A percentile compares a stretch with the other conserved stretches of the same genome.
Conservation (phyloP, 345 rosid species). For the Leavenworthia alabamica region DNA sequence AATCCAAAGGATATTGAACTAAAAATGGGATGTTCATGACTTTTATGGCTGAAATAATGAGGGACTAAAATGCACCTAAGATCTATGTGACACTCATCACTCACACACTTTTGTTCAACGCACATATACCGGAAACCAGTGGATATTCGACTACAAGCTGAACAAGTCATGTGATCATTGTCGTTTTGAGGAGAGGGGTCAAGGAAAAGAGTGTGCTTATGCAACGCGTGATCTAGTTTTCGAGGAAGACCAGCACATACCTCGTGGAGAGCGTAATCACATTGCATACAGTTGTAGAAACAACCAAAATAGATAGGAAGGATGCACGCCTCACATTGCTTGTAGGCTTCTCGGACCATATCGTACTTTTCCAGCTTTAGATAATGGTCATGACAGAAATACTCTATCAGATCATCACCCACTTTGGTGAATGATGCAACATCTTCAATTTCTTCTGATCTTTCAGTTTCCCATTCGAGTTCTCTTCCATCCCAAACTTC, state of each 20-base stretch:
- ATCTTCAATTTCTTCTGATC: not conserved
- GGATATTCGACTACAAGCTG: not conserved
- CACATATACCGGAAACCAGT: not conserved
- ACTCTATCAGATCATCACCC: not conserved
- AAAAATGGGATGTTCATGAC: not conserved
- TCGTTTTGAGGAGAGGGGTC: not conserved
- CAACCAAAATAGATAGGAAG: not conserved
- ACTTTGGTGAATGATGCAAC: not conserved
- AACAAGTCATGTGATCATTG: not conserved
- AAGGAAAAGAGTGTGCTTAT: not conserved
- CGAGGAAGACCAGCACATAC: constrained; percentile 3
- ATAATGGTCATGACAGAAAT: not conserved
- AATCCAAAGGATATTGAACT: not conserved
- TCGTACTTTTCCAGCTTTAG: not conserved
- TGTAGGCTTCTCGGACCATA: not conserved
- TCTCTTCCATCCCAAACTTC: not conserved
- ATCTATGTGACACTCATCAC: not conserved
- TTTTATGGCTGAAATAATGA: not conserved
- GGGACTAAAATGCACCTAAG: not conserved
- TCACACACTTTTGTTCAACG: not conserved
- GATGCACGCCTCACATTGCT: not conserved
- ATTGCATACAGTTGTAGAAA: not conserved
- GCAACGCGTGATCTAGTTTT: not conserved
- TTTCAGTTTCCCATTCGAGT: not conserved
- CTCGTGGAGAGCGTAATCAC: not conserved